phyloP scores from a whole-genome alignment of 2,329 filamentous ascomycete genomes.

The Chrysoporthe puriensis region DNA sequence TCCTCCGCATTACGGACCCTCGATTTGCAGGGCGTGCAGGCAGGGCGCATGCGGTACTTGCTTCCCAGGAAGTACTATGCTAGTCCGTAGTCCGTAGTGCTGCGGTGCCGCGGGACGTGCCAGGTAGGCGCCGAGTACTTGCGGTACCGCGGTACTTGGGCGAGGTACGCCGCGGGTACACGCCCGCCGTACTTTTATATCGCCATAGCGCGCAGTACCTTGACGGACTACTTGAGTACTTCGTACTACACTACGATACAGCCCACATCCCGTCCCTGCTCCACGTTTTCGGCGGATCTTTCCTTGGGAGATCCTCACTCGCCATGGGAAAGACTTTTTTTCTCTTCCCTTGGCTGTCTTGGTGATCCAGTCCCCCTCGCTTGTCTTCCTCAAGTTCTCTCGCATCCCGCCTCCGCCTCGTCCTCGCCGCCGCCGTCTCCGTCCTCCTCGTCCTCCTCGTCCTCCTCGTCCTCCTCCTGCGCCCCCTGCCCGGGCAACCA shows the following conservation, averaged over 20 bases:
- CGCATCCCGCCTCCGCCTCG: background rate
- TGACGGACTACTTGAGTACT: conserved; percentile 5
- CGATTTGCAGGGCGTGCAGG: background rate
- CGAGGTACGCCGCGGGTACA: background rate
- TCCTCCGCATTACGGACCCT: conserved; percentile 26
- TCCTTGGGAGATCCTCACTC: conserved; percentile 18
- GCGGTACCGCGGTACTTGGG: background rate
- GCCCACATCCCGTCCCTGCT: conserved; percentile 23
- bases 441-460: no score
- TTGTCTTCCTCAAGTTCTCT: conserved; percentile 7
- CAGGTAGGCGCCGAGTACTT: no score
- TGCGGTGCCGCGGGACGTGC: no score
- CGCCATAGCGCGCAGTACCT: conserved; percentile 13
- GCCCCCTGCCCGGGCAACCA: background rate
- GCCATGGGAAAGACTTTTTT: conserved; percentile 23
- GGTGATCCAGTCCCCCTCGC: background rate
- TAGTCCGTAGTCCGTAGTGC: no score
- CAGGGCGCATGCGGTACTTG: background rate
- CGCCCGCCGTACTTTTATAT: background rate
- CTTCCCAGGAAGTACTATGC: no score
- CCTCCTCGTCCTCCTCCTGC: no score
- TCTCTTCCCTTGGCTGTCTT: background rate
- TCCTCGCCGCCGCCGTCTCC: no score
- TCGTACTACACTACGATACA: background rate
- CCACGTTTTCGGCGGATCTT: conserved; percentile 28